Percentiles rank a stretch among this genome's conserved stretches.
phyloP scores from a whole-genome alignment of 2,329 filamentous ascomycete genomes.

The Fusarium tjaetaba region DNA sequence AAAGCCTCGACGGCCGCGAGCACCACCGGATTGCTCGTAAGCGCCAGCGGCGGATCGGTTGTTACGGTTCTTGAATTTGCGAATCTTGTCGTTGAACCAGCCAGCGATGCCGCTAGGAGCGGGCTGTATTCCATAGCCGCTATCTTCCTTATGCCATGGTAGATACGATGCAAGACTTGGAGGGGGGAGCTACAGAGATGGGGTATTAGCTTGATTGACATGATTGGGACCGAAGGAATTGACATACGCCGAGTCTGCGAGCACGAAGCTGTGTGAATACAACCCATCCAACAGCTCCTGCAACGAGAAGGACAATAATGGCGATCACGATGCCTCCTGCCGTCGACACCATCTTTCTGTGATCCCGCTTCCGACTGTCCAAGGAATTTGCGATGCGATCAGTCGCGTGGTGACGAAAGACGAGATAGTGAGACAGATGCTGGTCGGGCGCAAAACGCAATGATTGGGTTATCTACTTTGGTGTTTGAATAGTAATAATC shows the following conservation, averaged over 20 bases:
- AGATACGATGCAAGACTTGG: constrained; percentile 75
- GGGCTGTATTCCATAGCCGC: constrained; percentile 61
- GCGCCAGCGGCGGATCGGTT: constrained; percentile 74
- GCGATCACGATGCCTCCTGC: constrained; percentile 78
- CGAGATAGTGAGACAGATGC: neutral
- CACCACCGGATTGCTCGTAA: constrained; percentile 70
- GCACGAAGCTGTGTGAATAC: constrained; percentile 78
- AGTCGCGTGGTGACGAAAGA: constrained; percentile 15
- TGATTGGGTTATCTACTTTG: neutral
- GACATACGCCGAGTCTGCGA: constrained; percentile 72
- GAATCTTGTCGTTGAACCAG: constrained; percentile 76
- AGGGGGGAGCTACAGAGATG: constrained; percentile 68
- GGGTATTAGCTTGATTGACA: constrained; percentile 14
- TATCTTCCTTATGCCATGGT: constrained; percentile 69
- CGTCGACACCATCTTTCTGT: constrained; percentile 62
- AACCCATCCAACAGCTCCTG: constrained; percentile 71
- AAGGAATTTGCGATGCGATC: constrained; percentile 10
- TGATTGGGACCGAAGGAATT: neutral
- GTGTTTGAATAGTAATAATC: neutral
- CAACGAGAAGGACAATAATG: constrained; percentile 69
- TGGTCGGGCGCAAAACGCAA: constrained; percentile 6
- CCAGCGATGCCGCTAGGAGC: constrained; percentile 71
- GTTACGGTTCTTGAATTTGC: constrained; percentile 71
- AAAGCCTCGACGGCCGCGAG: constrained; percentile 64
- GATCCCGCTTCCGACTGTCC: constrained; percentile 1